phyloP scores from a whole-genome alignment of 192 early-diverging fungal species.

The Backusella luteola region DNA sequence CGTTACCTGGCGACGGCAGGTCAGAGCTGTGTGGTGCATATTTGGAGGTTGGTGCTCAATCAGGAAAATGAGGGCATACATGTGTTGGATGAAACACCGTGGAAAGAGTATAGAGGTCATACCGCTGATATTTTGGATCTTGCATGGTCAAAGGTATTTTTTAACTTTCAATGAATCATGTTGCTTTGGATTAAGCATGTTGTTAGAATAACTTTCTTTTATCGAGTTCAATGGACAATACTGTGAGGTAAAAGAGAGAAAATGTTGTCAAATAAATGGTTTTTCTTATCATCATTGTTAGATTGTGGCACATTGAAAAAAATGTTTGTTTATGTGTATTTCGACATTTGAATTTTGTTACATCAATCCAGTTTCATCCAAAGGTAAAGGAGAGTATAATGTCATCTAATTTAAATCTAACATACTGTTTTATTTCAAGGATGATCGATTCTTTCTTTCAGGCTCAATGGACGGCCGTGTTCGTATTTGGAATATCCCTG shows the following conservation, averaged over 20 bases:
- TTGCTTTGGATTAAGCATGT: neutral
- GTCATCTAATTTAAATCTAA: neutral
- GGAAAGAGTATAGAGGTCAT: conserved; percentile 72
- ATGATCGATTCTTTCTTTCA: conserved; percentile 45
- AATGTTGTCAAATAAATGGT: neutral
- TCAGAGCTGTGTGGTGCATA: conserved; percentile 63
- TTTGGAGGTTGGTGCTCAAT: conserved; percentile 50
- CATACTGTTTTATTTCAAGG: conserved; percentile 8
- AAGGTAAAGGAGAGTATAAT: conserved; percentile 21
- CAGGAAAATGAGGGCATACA: conserved; percentile 5
- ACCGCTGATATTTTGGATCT: conserved; percentile 65
- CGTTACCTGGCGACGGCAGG: conserved; percentile 73
- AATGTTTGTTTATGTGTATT: conserved; percentile 78
- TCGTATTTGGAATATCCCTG: conserved; percentile 77
- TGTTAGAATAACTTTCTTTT: conserved; percentile 70
- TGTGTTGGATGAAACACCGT: conserved; percentile 62
- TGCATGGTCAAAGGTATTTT: conserved; percentile 59
- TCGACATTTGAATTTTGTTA: conserved; percentile 74
- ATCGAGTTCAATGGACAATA: conserved; percentile 78
- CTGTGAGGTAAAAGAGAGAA: conserved; percentile 50
- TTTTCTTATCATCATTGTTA: neutral
- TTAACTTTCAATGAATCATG: too few species aligned
- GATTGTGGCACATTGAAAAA: conserved; percentile 77
- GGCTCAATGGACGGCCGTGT: conserved; percentile 76
- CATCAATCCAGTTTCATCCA: conserved; percentile 78